Evolutionary conservation across 2,329 filamentous ascomycete genomes (phyloP), one percentile per base, ranked within the genome.

Genomic region (Coniochaeta sp.): DNA sequence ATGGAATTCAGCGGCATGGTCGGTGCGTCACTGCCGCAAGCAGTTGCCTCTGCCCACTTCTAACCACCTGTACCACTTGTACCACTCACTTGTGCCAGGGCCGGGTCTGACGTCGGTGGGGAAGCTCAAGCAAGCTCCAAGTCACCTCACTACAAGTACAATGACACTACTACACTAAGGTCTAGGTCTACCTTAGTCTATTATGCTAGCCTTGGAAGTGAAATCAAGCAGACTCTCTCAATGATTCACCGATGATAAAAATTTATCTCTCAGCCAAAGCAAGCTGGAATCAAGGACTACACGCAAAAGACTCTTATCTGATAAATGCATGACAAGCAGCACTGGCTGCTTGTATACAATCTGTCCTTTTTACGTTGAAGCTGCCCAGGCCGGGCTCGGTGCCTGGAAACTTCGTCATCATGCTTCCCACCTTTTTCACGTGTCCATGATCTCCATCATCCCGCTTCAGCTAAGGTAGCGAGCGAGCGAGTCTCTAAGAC

Each of bases 21-120:
- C 36, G 56, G 56, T 58, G 56, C 56, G 56, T 58, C 56, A 58
- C 34, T 58, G 31, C 54, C 54, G 54, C 22, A 52, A 52, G 47
- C 47, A 52, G 54, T n/a, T n/a, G n/a, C n/a, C 28, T 57, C 7
- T 19, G 17, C 54, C 11, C n/a, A n/a, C n/a, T n/a, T n/a, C n/a
- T n/a, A n/a, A n/a, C n/a, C n/a, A n/a, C n/a, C n/a, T n/a, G n/a
- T n/a, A n/a, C n/a, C n/a, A n/a, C n/a, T n/a, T n/a, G n/a, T n/a
- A n/a, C n/a, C n/a, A n/a, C n/a, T n/a, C n/a, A n/a, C n/a, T n/a
- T n/a, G n/a, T n/a, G n/a, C n/a, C n/a, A n/a, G n/a, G n/a, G n/a
- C n/a, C 36, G 28, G 54, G 31, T 57, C 54, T 57, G 54, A 57
- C 54, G 54, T 57, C 54, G 54, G 52, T 56, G 52, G 52, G 52